Evolutionary conservation across 2,329 filamentous ascomycete genomes (phyloP), one percentile per base, ranked within the genome.

Genomic region (Clarireedia hainanense): DNA sequence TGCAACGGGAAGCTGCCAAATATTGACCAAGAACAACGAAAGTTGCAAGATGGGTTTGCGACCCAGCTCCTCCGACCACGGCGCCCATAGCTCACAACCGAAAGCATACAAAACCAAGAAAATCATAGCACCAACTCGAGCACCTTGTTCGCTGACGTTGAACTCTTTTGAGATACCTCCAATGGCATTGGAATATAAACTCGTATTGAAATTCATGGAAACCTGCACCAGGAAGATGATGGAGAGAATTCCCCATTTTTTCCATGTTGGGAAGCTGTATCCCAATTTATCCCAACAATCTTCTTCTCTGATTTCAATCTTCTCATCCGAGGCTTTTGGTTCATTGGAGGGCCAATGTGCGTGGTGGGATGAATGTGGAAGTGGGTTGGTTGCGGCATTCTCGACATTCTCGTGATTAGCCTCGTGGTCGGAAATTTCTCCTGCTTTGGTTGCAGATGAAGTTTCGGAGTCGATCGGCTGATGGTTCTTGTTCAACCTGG

Each of bases 41-140:
- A 79, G 72, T 75, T 92, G 89, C 23, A 92, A 76, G 55, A 94
- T 80, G 1, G 85, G 85, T 74, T 84, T 87, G 50, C 89, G 81
- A 20, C 89, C 89, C 50, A 92, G 76, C 65, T 94, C 89, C 69
- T 95, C 89, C 47, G 83, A 88, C 87, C 89, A 94, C 0, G 89
- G 89, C 0, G 89, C 89, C 89, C 89, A 94, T 0, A 92, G 77
- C 70, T 94, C 89, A 69, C 89, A 94, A 37, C 89, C 89, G 68
- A 94, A 91, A 39, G 88, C 89, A 69, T 95, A 94, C 2, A 84
- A 71, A 50, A 94, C 78, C 40, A 95, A 73, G 73, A 92, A 94
- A 60, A 91, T 81, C 73, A 88, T 85, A 57, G 88, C 86, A 67
- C 89, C 89, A 56, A 81, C 80, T 54, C 88, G 81, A 4, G 85